Conservation (phyloP, 305 asterid genomes). For the Striga hermonthica region DNA sequence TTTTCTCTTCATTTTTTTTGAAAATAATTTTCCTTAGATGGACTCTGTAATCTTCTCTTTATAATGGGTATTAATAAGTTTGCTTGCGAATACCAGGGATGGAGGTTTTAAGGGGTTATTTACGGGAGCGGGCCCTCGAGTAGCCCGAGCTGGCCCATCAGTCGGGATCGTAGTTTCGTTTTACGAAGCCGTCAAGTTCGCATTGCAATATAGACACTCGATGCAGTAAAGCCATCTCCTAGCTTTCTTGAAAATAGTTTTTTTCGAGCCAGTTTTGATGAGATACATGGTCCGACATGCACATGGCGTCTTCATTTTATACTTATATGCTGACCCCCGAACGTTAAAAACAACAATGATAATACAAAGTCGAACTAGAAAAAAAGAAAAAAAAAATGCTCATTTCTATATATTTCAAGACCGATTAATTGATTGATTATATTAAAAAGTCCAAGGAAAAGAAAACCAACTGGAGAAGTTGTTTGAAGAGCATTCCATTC, state of each 20-base stretch:
- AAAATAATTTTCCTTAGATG: too few relatives aligned
- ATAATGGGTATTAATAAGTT: background rate
- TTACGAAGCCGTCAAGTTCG: constrained; percentile 67
- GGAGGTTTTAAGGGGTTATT: constrained; percentile 67
- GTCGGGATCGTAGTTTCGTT: constrained; percentile 78
- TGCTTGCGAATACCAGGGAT: constrained; percentile 44
- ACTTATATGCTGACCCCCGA: too few relatives aligned
- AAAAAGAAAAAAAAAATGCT: too few relatives aligned
- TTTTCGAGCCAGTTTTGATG: too few relatives aligned
- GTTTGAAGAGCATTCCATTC: constrained; percentile 32
- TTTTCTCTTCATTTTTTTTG: too few relatives aligned
- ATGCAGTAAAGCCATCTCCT: background rate
- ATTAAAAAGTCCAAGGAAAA: background rate
- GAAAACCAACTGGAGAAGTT: constrained; percentile 1
- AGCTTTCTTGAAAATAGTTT: too few relatives aligned
- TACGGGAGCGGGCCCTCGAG: constrained; percentile 65
- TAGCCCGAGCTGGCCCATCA: constrained; percentile 84
- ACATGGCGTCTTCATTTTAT: too few relatives aligned
- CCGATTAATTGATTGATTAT: too few relatives aligned
- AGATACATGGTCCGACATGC: too few relatives aligned
- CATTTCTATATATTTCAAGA: too few relatives aligned
- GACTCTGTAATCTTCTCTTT: background rate
- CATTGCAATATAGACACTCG: constrained; percentile 35
- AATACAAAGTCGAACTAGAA: too few relatives aligned
- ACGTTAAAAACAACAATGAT: too few relatives aligned